A percentile compares a stretch with the other conserved stretches of the same genome.
These are phyloP conservation scores for Mycena haematopus DNA, from an alignment of 768 basidiomycete genomes.

Conservation along the genomic window DNA sequence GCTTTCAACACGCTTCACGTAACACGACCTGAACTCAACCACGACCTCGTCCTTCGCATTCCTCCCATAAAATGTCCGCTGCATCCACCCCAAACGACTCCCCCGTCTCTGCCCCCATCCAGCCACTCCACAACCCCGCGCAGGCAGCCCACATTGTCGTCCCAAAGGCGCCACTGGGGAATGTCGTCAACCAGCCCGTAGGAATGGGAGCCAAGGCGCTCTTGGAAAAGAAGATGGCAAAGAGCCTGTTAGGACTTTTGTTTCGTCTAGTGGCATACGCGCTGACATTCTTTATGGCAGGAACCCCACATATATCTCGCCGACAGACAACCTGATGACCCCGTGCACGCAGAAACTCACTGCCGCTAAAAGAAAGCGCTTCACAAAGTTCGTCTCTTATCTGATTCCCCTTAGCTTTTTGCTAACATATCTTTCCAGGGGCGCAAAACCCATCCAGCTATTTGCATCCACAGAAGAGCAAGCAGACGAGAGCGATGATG, in stretches of 20 bases:
- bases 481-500: constrained; percentile 47
- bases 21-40: not conserved
- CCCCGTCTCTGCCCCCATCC: constrained; percentile 65
- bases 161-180: constrained; percentile 83
- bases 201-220: constrained; percentile 92
- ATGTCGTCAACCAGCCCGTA: constrained; percentile 60
- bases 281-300: constrained; percentile 45
- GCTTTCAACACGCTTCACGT: too few species aligned
- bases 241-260: constrained; percentile 70
- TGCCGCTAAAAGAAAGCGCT: constrained; percentile 93
- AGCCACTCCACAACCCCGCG: constrained; percentile 86
- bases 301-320: constrained; percentile 89
- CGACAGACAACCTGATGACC: constrained; percentile 94
- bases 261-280: constrained; percentile 7
- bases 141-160: constrained; percentile 80
- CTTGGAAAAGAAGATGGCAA: constrained; percentile 92
- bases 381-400: constrained; percentile 70
- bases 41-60: constrained; percentile 9
- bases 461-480: constrained; percentile 57
- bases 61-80: constrained; percentile 54
- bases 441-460: constrained; percentile 65
- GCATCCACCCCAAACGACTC: constrained; percentile 70
- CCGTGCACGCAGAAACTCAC: constrained; percentile 92
- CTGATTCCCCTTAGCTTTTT: constrained; percentile 12
- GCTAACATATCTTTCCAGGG: constrained; percentile 45